These are phyloP conservation scores for Herpetospermum pedunculosum DNA, from an alignment of 306 rosid genomes.

Conservation along the genomic window DNA sequence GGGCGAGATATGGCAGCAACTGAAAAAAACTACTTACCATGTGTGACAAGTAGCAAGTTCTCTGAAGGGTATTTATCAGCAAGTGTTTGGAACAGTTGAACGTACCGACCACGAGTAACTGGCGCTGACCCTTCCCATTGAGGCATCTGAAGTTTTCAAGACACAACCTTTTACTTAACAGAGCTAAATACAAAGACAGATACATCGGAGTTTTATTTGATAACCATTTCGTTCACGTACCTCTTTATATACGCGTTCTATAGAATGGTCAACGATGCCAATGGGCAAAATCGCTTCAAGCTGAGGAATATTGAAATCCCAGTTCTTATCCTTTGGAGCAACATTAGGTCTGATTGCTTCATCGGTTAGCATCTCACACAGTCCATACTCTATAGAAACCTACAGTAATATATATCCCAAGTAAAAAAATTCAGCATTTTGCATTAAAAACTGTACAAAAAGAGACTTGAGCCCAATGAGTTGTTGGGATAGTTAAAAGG, in stretches of 20 bases:
- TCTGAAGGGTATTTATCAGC: constrained; percentile 60
- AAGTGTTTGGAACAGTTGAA: constrained; percentile 42
- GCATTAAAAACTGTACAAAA: not conserved
- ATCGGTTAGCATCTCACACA: constrained; percentile 70
- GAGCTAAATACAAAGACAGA: not conserved
- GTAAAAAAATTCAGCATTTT: not conserved
- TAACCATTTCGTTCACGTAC: constrained; percentile 14
- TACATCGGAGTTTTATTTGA: not conserved
- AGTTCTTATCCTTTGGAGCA: constrained; percentile 60
- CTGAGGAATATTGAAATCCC: constrained; percentile 59
- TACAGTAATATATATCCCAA: constrained; percentile 14
- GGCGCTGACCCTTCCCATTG: constrained; percentile 45
- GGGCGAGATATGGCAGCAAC: not conserved
- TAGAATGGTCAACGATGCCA: constrained; percentile 53
- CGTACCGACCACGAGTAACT: constrained; percentile 44
- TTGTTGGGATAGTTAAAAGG: no score
- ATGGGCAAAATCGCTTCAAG: constrained; percentile 60
- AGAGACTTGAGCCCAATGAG: not conserved
- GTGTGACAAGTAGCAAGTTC: constrained; percentile 87
- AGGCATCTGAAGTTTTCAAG: constrained; percentile 46
- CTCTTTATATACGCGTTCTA: constrained; percentile 50
- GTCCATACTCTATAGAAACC: constrained; percentile 77
- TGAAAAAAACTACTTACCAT: constrained; percentile 34
- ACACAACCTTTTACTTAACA: constrained; percentile 8
- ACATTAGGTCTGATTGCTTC: constrained; percentile 37